Percentiles rank a stretch among this genome's conserved stretches.
These are phyloP conservation scores for Arachis hypogaea DNA, from an alignment of 306 rosid species.

Conservation along the genomic window DNA sequence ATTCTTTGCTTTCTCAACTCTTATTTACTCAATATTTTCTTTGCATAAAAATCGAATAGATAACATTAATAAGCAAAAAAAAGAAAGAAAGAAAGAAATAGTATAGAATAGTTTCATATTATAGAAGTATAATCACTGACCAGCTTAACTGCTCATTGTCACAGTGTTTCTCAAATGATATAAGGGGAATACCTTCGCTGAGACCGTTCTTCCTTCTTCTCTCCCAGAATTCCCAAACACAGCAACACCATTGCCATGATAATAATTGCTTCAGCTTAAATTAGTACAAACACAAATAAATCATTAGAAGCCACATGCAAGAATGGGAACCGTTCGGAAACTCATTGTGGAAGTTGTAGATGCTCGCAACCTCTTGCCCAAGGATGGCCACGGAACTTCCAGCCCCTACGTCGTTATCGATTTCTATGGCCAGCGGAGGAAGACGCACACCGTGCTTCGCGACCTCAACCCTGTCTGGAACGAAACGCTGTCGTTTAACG, in stretches of 20 bases:
- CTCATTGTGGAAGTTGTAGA: conserved; percentile 79
- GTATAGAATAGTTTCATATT: not conserved
- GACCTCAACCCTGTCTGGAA: conserved; percentile 84
- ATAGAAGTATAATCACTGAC: not conserved
- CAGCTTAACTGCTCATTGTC: not conserved
- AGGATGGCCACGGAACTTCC: conserved; percentile 80
- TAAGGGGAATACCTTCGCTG: not conserved
- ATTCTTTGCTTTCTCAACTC: not conserved
- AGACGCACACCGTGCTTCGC: conserved; percentile 50
- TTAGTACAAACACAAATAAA: not conserved
- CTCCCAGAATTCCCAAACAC: not conserved
- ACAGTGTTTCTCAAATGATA: not conserved
- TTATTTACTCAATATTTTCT: too few species aligned
- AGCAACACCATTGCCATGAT: conserved; percentile 10
- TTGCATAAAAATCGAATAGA: too few species aligned
- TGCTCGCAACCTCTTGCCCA: conserved; percentile 75
- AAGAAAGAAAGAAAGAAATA: too few species aligned
- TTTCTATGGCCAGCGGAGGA: conserved; percentile 71
- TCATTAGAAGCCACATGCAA: not conserved
- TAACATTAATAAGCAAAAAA: too few species aligned
- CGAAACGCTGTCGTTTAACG: conserved; percentile 66
- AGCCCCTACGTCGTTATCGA: conserved; percentile 78
- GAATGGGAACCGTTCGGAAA: conserved; percentile 54
- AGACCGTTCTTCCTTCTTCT: not conserved
- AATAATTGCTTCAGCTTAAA: not conserved